phyloP scores from a whole-genome alignment of 805 yeast species.

The Saturnispora hagleri region DNA sequence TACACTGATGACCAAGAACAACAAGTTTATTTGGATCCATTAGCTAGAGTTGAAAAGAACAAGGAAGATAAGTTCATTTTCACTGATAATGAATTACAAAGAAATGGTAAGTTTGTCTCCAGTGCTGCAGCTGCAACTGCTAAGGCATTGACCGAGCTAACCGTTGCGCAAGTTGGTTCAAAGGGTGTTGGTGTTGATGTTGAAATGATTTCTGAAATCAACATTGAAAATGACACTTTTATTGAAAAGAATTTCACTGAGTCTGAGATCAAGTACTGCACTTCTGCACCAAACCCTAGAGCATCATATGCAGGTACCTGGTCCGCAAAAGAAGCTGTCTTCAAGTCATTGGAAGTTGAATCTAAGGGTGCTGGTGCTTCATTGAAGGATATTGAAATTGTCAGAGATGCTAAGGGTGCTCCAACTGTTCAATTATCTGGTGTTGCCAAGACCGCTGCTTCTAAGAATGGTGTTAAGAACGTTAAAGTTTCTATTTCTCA shows the following conservation, averaged over 20 bases:
- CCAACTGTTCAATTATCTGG: slow-evolving; percentile 77
- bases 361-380: slow-evolving; percentile 95
- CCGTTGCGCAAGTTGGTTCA: slow-evolving; percentile 34
- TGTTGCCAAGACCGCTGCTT: slow-evolving; percentile 66
- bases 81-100: slow-evolving; percentile 43
- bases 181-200: slow-evolving; percentile 95
- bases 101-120: slow-evolving; percentile 33
- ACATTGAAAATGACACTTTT: slow-evolving; percentile 83
- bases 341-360: slow-evolving; percentile 85
- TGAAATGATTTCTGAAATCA: slow-evolving; percentile 74
- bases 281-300: slow-evolving; percentile 61
- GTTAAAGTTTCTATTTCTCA: slow-evolving; percentile 91
- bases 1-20: slow-evolving; percentile 82
- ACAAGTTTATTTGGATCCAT: slow-evolving; percentile 90
- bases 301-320: slow-evolving; percentile 96
- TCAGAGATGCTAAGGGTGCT: slow-evolving; percentile 62
- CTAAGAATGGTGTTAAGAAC: slow-evolving; percentile 52
- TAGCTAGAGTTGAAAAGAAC: slow-evolving; percentile 54
- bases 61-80: slow-evolving; percentile 36
- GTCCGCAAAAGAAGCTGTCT: slow-evolving; percentile 99
- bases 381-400: slow-evolving; percentile 81
- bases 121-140: slow-evolving; percentile 50
- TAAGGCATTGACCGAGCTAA: slow-evolving; percentile 46
- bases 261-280: slow-evolving; percentile 72
- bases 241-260: slow-evolving; percentile 85